Evolutionary conservation across 169 alveolate species (phyloP).

Genomic region (Neospora caninum): DNA sequence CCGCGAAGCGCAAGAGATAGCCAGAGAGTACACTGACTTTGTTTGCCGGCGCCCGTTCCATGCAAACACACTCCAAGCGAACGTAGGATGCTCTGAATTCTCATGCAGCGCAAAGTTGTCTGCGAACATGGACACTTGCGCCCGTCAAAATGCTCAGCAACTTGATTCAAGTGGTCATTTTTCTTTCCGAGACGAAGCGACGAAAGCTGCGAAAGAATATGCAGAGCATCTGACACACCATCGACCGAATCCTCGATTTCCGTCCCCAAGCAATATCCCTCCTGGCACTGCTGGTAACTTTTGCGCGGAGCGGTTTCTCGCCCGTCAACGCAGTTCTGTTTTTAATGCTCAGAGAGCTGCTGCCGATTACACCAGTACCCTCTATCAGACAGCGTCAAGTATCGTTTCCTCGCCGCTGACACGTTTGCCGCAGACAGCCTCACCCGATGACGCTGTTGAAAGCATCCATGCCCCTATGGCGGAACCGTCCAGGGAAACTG

Average conservation of each 20-base stretch:
- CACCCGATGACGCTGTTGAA: background rate
- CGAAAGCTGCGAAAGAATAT: background rate
- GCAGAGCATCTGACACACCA: background rate
- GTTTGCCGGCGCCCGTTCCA: background rate
- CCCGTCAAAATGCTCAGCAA: background rate
- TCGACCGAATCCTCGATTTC: background rate
- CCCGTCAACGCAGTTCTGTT: background rate
- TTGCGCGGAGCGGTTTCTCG: background rate
- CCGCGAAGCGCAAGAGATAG: background rate
- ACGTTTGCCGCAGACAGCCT: background rate
- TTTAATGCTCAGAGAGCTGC: background rate
- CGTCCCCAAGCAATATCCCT: background rate
- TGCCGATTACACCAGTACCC: background rate
- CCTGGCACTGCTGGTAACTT: background rate
- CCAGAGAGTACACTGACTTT: background rate
- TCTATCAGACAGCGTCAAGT: background rate
- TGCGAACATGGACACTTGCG: background rate
- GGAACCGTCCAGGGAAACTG: background rate
- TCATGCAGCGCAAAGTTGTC: background rate
- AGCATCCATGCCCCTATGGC: background rate
- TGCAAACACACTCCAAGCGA: background rate
- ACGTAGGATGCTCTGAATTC: background rate
- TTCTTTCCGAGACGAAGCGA: background rate
- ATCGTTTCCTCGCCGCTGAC: background rate
- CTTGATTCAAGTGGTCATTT: background rate